These are phyloP conservation scores for Aspergillus calidoustus DNA, from an alignment of 2,329 filamentous ascomycete genomes.

Conservation along the genomic window DNA sequence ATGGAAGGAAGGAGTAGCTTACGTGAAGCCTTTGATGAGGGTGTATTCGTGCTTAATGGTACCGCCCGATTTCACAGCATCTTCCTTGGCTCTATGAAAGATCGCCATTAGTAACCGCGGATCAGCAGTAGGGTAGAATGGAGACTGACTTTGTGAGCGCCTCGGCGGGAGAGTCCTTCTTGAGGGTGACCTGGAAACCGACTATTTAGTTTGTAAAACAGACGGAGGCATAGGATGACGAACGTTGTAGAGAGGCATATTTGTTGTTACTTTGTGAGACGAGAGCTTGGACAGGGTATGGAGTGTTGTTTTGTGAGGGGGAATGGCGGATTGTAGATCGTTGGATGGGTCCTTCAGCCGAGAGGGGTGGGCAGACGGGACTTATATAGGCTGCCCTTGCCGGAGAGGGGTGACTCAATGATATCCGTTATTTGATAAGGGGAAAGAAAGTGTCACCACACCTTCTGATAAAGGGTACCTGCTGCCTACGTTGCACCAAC, in stretches of 20 bases:
- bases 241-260: conserved; percentile 49
- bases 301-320: background rate
- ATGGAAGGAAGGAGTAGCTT: conserved; percentile 43
- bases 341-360: conserved; percentile 6
- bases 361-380: conserved; percentile 4
- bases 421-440: conserved; percentile 12
- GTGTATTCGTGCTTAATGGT: conserved; percentile 82
- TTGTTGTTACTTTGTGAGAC: conserved; percentile 21
- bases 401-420: conserved; percentile 18
- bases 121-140: background rate
- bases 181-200: conserved; percentile 72
- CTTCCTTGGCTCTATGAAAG: conserved; percentile 70
- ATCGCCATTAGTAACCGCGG: conserved; percentile 21
- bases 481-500: background rate
- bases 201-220: conserved; percentile 2
- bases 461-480: background rate
- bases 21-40: conserved; percentile 93
- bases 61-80: conserved; percentile 75
- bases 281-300: background rate
- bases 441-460: conserved; percentile 9
- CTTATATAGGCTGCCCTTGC: conserved; percentile 12
- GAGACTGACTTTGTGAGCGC: conserved; percentile 69
- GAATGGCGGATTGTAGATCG: conserved; percentile 5
- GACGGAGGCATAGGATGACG: conserved; percentile 13
- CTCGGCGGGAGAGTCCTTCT: conserved; percentile 67